Evolutionary conservation across 2,329 filamentous ascomycete species (phyloP), one percentile per base, ranked within the genome.

Genomic region (Verticillium albo-atrum): DNA sequence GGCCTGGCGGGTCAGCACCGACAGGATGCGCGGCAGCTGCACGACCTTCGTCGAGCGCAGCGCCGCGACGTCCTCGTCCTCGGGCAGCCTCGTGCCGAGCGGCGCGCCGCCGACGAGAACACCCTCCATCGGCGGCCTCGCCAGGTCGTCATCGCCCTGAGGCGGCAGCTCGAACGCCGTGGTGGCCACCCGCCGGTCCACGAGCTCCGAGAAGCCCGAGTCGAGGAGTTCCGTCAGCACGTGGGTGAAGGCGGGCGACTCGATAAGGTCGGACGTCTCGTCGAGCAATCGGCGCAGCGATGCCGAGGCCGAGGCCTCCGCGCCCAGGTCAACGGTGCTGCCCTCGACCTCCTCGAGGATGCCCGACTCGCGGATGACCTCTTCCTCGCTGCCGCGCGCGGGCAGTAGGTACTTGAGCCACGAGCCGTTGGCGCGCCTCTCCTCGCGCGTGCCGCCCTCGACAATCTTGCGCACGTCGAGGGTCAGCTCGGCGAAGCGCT

Each of bases 181-280:
- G 3, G 84, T 81, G 5, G 90, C 88, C 58, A 97, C 84, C 74
- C 95, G 95, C 68, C 85, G 82, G 69, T 97, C 90, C 27, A 97
- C 83, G 17, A 99, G 83, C 26, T 89, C 85, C 3, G 90, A 90
- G 76, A 97, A 99, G 58, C 89, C 90, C 53, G 92, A 84, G 72
- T 98, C 93, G 61, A 98, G 89, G 59, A 97, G 83, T 60, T 91
- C 86, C 2, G 89, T 91, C 52, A 97, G 82, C 35, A 99, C 92
- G 68, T 92, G 89, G 0, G 88, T 85, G 75, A 98, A 98, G 35
- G 91, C 85, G 0, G 95, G 95, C 1, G 95, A 97, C 70, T 99
- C 95, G 70, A 98, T 89, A 26, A 99, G 84, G 71, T 99, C 95
- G 42, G 94, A 91, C 2, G 95, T 98, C 78, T 99, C 95, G 71